A percentile compares a stretch with the other conserved stretches of the same genome.
These are phyloP conservation scores for Citrus cavaleriei DNA, from an alignment of 345 rosid species.

Conservation along the genomic window DNA sequence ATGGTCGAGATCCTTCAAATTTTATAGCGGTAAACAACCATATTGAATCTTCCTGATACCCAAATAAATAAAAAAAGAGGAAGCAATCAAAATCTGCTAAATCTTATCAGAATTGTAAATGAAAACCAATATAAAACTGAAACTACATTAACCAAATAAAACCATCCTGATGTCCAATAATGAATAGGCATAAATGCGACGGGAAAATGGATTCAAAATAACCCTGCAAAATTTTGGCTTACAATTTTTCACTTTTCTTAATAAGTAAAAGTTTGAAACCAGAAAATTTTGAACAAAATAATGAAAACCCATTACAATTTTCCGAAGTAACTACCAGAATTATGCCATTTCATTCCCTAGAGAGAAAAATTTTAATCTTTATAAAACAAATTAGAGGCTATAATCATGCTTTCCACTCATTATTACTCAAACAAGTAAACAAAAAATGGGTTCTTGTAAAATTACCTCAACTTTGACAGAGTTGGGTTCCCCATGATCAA, in stretches of 20 bases:
- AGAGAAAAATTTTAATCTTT: not conserved
- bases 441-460: not conserved
- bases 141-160: not conserved
- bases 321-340: not conserved
- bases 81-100: too few species aligned
- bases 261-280: not conserved
- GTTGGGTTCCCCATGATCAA: slow-evolving; percentile 68
- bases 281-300: not conserved
- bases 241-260: not conserved
- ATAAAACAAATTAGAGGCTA: not conserved
- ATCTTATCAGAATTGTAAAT: not conserved
- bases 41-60: slow-evolving; percentile 54
- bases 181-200: not conserved
- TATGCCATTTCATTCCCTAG: not conserved
- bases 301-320: not conserved
- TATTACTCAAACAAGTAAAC: not conserved
- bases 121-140: not conserved
- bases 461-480: slow-evolving; percentile 56
- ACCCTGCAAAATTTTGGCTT: not conserved
- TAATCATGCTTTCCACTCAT: not conserved
- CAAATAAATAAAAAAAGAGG: not conserved
- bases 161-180: not conserved
- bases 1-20: slow-evolving; percentile 47
- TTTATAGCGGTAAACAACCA: slow-evolving; percentile 58
- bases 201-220: not conserved